phyloP scores from a whole-genome alignment of 2,329 filamentous ascomycete species.

The Dryadomyces quercivorus region DNA sequence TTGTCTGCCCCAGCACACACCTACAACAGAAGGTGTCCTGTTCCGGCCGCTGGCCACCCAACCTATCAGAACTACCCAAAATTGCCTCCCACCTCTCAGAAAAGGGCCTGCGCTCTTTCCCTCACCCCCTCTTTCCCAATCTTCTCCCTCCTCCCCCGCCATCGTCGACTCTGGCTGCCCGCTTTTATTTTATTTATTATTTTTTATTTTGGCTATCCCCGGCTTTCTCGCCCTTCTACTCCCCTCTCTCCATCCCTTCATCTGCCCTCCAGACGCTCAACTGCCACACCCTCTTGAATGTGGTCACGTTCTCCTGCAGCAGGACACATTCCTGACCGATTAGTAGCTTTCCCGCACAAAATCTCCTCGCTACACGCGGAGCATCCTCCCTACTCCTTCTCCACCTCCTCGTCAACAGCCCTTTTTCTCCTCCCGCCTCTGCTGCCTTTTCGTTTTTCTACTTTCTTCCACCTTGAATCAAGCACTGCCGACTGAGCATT shows the following conservation, averaged over 20 bases:
- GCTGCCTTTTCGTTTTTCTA: neutral
- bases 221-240: conserved; percentile 1
- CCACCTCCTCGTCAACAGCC: conserved; percentile 10
- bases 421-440: conserved; percentile 3
- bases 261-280: neutral
- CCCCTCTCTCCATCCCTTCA: neutral
- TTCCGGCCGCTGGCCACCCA: neutral
- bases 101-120: conserved; percentile 1
- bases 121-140: conserved; percentile 2
- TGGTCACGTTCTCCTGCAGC: neutral
- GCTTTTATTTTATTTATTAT: conserved; percentile 8
- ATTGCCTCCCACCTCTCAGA: conserved; percentile 3
- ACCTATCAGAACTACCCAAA: conserved; percentile 6
- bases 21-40: neutral
- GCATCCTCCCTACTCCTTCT: neutral
- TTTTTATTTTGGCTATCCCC: neutral
- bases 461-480: neutral
- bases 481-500: neutral
- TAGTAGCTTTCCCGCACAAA: conserved; percentile 3
- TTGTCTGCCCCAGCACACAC: no score
- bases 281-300: neutral
- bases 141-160: conserved; percentile 6
- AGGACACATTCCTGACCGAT: neutral
- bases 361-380: neutral
- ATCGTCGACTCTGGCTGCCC: conserved; percentile 8